Conservation (phyloP, 2,329 filamentous ascomycete genomes). For the Aureobasidium subglaciale region DNA sequence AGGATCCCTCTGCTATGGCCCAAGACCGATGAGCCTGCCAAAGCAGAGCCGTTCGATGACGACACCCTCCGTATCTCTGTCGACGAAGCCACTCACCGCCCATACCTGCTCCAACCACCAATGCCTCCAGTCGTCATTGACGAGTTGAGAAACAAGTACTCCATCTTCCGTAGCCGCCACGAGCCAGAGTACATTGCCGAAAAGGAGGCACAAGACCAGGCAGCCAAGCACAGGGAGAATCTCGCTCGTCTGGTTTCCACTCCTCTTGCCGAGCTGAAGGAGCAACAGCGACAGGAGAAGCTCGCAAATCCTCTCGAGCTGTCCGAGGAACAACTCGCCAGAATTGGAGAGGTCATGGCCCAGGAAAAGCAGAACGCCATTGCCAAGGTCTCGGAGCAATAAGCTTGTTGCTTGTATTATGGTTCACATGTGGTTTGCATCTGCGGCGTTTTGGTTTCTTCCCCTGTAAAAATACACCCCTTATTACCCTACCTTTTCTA, state of each 20-base stretch:
- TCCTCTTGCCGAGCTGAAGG: constrained; percentile 38
- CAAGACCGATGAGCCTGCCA: constrained; percentile 38
- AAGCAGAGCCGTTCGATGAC: constrained; percentile 47
- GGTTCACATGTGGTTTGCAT: constrained; percentile 10
- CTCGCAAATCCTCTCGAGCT: constrained; percentile 31
- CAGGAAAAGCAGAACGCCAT: constrained; percentile 14
- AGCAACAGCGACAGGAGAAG: constrained; percentile 31
- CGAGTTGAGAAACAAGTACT: constrained; percentile 79
- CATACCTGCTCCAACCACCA: constrained; percentile 68
- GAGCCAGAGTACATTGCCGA: constrained; percentile 63
- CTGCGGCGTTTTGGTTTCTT: constrained; percentile 7
- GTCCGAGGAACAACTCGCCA: constrained; percentile 33
- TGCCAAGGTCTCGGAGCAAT: constrained; percentile 9
- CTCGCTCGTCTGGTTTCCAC: constrained; percentile 37
- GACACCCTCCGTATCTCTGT: constrained; percentile 75
- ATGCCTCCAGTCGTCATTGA: constrained; percentile 74
- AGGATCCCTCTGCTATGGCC: constrained; percentile 75
- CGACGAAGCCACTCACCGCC: constrained; percentile 67
- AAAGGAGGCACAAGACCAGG: constrained; percentile 50
- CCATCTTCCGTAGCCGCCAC: constrained; percentile 73
- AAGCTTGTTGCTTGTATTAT: constrained; percentile 4
- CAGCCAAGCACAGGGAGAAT: constrained; percentile 38
- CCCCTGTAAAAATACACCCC: constrained; percentile 12
- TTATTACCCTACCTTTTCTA: background rate
- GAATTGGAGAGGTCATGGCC: constrained; percentile 36